Evolutionary conservation across 2,329 filamentous ascomycete genomes (phyloP), one percentile per base, ranked within the genome.

Genomic region (Pseudogymnoascus sp.): DNA sequence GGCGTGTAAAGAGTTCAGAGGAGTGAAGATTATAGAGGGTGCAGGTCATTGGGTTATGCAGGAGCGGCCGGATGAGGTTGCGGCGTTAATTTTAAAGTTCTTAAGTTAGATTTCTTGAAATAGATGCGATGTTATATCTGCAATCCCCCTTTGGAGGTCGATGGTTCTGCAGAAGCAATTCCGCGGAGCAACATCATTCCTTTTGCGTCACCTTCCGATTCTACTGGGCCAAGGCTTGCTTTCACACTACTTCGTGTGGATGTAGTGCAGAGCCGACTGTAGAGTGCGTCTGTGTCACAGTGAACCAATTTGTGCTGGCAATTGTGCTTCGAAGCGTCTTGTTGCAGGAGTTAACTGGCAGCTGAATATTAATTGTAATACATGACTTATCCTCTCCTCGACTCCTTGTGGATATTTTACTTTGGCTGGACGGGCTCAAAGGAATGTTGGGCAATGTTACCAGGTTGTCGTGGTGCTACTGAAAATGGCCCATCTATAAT

Each of bases 21-120:
- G 82, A 0, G 72, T 76, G 35, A 79, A 70, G 60, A 74, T 85
- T 16, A 75, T 89, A 11, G 79, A 85, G 14, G 79, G 79, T 0
- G 85, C 85, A 4, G 87, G 87, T 0, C 87, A 90, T 75, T 90
- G 87, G 87, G 81, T 87, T 37, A 85, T 87, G 70, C 84, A 89
- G 72, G 86, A 89, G 71, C 78, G 84, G 70, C 81, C 84, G 1
- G 79, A 82, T 67, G 77, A 75, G 62, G 82, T 86, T 7, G 74
- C 78, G 0, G 70, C 77, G 61, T 76, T 77, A 63, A 74, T 85
- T 40, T 64, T 79, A 65, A 71, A 70, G 8, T 80, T 85, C 44
- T 64, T 72, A 63, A 4, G 47, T 7, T 56, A 56, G 47, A 18
- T 56, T 56, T 6, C 12, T 21, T 47, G 7, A 7, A 10, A 11